phyloP scores from a whole-genome alignment of 2,329 filamentous ascomycete species.

The Dothideomycetidae sp. region DNA sequence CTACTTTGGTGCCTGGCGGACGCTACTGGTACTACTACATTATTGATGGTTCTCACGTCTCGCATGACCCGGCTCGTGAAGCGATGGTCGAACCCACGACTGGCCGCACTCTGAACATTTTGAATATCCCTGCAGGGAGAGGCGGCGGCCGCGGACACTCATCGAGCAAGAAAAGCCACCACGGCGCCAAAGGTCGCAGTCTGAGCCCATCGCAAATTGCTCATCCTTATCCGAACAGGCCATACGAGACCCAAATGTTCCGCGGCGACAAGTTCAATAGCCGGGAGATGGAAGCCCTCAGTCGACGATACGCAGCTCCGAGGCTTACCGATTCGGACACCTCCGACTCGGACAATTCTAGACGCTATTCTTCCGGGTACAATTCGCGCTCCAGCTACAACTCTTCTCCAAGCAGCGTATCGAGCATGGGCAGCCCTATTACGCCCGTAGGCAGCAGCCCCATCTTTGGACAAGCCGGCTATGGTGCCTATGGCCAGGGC shows the following conservation, averaged over 20 bases:
- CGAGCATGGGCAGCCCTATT: conserved; percentile 49
- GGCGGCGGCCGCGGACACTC: conserved; percentile 28
- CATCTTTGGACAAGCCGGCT: no score
- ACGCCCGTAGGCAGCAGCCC: conserved; percentile 4
- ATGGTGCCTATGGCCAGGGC: background rate
- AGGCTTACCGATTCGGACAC: conserved; percentile 22
- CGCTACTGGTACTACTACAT: conserved; percentile 99
- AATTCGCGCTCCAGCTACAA: conserved; percentile 62
- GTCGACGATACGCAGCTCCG: conserved; percentile 31
- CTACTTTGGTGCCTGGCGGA: conserved; percentile 71
- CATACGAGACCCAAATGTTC: conserved; percentile 76
- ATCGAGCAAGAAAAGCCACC: conserved; percentile 34
- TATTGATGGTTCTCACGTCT: conserved; percentile 97
- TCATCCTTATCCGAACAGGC: conserved; percentile 77
- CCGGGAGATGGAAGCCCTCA: conserved; percentile 63
- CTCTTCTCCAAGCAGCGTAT: conserved; percentile 36
- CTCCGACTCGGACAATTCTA: conserved; percentile 40
- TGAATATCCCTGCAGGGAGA: conserved; percentile 58
- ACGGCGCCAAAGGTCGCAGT: conserved; percentile 75
- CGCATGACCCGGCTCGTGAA: conserved; percentile 82
- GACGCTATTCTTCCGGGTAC: conserved; percentile 31
- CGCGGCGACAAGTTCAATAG: conserved; percentile 67
- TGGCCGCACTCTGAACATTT: conserved; percentile 90
- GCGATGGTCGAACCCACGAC: conserved; percentile 92
- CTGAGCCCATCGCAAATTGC: conserved; percentile 80